Conservation (phyloP, 2,329 filamentous ascomycete genomes). For the Hypoxylon sp. region DNA sequence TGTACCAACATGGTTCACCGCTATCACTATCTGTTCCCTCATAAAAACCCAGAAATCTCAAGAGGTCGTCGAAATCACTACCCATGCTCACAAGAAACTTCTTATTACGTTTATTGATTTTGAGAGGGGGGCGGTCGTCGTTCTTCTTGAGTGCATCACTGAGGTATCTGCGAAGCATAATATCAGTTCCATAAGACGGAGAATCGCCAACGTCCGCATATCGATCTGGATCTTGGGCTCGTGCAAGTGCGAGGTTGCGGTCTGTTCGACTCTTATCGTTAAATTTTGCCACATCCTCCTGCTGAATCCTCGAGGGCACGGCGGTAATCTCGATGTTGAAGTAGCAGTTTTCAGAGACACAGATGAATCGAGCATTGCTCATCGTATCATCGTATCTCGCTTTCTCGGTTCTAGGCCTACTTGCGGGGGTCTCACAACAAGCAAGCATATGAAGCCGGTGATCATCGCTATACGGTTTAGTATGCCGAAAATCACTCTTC, state of each 20-base stretch:
- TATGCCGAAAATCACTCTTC: constrained; percentile 38
- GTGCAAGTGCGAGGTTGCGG: constrained; percentile 58
- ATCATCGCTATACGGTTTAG: constrained; percentile 22
- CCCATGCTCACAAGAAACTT: constrained; percentile 70
- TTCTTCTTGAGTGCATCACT: constrained; percentile 63
- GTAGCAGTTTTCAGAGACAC: constrained; percentile 48
- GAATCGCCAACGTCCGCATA: constrained; percentile 62
- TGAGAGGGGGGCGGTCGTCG: constrained; percentile 55
- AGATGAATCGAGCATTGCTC: constrained; percentile 48
- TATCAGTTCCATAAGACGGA: constrained; percentile 60
- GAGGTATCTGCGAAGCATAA: constrained; percentile 67
- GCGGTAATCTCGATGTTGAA: constrained; percentile 65
- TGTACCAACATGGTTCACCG: constrained; percentile 59
- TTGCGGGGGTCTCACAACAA: constrained; percentile 32
- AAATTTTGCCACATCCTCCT: constrained; percentile 59
- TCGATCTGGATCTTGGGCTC: constrained; percentile 63
- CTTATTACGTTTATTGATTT: constrained; percentile 71
- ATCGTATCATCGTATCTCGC: constrained; percentile 35
- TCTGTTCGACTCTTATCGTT: constrained; percentile 63
- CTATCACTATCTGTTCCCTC: constrained; percentile 59
- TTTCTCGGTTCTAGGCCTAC: constrained; percentile 26
- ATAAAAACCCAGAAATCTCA: constrained; percentile 65
- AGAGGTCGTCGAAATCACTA: constrained; percentile 64
- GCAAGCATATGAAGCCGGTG: constrained; percentile 54
- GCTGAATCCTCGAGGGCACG: constrained; percentile 61